Evolutionary conservation across 2,329 filamentous ascomycete species (phyloP).

Genomic region (Fusarium subglutinans): DNA sequence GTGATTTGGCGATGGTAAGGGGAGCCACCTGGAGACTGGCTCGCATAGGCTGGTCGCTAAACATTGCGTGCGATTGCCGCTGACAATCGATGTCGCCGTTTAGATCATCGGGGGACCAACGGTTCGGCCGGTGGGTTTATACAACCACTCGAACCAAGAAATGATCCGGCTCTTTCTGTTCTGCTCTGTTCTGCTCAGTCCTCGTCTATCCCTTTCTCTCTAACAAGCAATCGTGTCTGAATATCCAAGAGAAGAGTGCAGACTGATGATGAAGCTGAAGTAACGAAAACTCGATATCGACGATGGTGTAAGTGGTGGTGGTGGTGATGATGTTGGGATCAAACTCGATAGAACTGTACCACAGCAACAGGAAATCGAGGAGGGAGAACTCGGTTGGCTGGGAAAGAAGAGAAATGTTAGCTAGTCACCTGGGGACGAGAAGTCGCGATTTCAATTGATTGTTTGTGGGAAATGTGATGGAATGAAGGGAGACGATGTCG

Average conservation of each 20-base stretch:
- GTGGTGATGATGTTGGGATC: slow-evolving; percentile 10
- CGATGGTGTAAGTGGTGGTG: slow-evolving; percentile 36
- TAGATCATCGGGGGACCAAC: slow-evolving; percentile 45
- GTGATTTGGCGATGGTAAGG: slow-evolving; percentile 61
- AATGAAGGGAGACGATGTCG: slow-evolving; percentile 42
- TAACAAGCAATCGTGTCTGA: background rate
- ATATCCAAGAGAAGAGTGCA: slow-evolving; percentile 37
- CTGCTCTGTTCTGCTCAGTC: background rate
- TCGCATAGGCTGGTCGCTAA: slow-evolving; percentile 57
- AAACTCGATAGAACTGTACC: slow-evolving; percentile 20
- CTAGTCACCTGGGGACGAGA: slow-evolving; percentile 19
- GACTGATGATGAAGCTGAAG: background rate
- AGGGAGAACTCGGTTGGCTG: slow-evolving; percentile 33
- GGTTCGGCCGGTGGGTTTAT: slow-evolving; percentile 28
- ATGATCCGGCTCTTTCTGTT: slow-evolving; percentile 22
- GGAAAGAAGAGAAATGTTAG: slow-evolving; percentile 32
- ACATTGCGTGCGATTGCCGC: slow-evolving; percentile 50
- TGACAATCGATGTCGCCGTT: slow-evolving; percentile 33
- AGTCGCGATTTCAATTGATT: slow-evolving; percentile 26
- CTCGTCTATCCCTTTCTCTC: slow-evolving; percentile 4
- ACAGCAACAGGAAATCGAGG: slow-evolving; percentile 17
- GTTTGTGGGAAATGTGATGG: slow-evolving; percentile 38
- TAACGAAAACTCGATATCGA: slow-evolving; percentile 4
- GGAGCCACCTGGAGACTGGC: slow-evolving; percentile 71
- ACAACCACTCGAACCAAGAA: slow-evolving; percentile 36